Base-by-base conservation (phyloP, 1,284 basidiomycete genomes). In the Agaricales sp. region DNA sequence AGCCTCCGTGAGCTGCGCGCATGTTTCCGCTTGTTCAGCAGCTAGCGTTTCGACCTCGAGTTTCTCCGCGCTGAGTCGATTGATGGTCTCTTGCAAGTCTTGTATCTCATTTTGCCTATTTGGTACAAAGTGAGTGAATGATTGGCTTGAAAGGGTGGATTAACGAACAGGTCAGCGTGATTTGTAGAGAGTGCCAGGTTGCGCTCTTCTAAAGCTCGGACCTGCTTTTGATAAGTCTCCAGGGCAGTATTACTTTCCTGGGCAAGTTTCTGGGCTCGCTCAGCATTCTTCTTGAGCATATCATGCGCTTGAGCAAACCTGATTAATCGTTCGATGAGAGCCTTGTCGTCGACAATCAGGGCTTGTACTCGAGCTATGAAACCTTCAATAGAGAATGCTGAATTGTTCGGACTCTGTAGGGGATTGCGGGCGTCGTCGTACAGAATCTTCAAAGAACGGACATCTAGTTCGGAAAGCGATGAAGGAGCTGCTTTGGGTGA, bases 151-250 rank as follows among this genome's bases (percentile, higher is more conserved):
- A 19, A 35, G 49, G 14, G 47, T 51, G 24, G 35, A 21, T 37
- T 45, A 25, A 49, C 51, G 24, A 41, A 46, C n/a, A n/a, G n/a
- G n/a, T n/a, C n/a, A n/a, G 51, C 51, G 43, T 30, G 2, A 77
- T 82, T 55, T 57, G 87, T 66, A 30, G 73, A 69, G 48, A 86
- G 61, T 3, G 63, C 56, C 54, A 72, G 60, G 57, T 87, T 82
- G 51, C 85, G 73, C 53, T 89, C 86, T 59, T 93, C 89, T 48
- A 93, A 70, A 41, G 74, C 75, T 56, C 76, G 75, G 2, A 92
- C 86, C 61, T 93, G 90, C 66, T 81, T 82, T 68, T 92, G 87
- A 62, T 94, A 94, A 23, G 85, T 92, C 70, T 89, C 87, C 37
- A 95, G 67, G 18, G 82, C 86, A 13, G 62, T 61, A 52, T 80